Base-by-base conservation (phyloP, 140 eudicot genomes). In the Flaveria floridana region DNA sequence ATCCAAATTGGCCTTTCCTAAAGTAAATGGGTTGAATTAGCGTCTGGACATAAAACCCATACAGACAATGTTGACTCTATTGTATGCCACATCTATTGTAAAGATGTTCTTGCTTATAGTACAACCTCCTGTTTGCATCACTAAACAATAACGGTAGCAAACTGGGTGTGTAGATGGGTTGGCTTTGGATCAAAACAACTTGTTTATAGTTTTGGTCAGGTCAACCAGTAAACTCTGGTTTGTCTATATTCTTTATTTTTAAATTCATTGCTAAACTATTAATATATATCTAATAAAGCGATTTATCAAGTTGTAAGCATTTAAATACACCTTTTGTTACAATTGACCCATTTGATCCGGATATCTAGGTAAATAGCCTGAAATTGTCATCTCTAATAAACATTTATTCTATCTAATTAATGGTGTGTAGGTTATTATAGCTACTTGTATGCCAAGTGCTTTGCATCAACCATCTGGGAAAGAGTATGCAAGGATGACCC, bases 371-470 rank as follows among this genome's bases (percentile, higher is more conserved):
- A 55, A 19, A 55, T 55, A 3, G 41, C 41, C 28, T 28, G 44
- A 25, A 61, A 1, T 26, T 0, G 42, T 62, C 68, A 13, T 62
- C 44, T 6, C 68, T 62, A 62, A 25, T 62, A 26, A 62, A 62
- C 20, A 25, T 28, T 13, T 26, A 2, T 52, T 28, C 2, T 57
- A 28, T 10, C 52, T 37, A 73, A 16, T 55, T 11, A 50, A 50
- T 21, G 25, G 44, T 64, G 63, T 65, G 70, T 72, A 93, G 98
- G 96, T 61, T 93, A 93, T 65, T 90, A 93, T 72, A 93, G 92
- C 89, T 92, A 92, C 88, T 84, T 89, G 89, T 92, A 89, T 66
- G 98, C 98, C 71, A 89, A 88, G 79, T 92, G 98, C 78, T 87
- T 92, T 72, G 89, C 98, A 25, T 82, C 98, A 64, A 92, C 91